Conservation (phyloP, 768 basidiomycete species). For the Trametes sanguinea region DNA sequence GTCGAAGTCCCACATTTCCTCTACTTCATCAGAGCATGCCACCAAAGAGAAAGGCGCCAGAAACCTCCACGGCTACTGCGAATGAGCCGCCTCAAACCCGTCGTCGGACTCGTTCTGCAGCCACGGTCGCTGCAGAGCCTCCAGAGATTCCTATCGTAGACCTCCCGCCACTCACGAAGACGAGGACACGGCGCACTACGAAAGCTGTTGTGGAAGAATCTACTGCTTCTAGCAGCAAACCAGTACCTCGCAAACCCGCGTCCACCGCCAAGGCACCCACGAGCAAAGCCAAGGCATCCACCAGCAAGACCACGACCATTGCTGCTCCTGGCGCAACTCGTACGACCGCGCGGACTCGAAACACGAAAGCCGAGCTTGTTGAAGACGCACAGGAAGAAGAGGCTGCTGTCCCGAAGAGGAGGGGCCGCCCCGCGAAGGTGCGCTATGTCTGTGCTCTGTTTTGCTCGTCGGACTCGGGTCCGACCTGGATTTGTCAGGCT, state of each 20-base stretch:
- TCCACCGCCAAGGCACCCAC: neutral
- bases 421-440: constrained; percentile 3
- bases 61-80: neutral
- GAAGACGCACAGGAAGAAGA: neutral
- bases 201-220: neutral
- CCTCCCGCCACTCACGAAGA: constrained; percentile 3
- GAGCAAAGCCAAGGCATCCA: too few relatives aligned
- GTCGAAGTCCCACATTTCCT: too few relatives aligned
- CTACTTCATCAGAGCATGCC: constrained; percentile 28
- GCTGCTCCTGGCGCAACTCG: neutral
- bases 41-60: constrained; percentile 34
- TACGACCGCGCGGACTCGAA: constrained; percentile 12
- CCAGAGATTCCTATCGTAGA: neutral
- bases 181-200: neutral
- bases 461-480: neutral
- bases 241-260: too few relatives aligned
- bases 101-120: constrained; percentile 25
- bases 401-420: constrained; percentile 8
- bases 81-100: constrained; percentile 24
- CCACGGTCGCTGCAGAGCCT: constrained; percentile 4
- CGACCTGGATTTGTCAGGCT: neutral
- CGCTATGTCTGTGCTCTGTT: neutral
- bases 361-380: neutral
- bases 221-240: too few relatives aligned
- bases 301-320: neutral